phyloP scores from a whole-genome alignment of 495 filamentous ascomycete genomes.

The Penicillium simplicissimum region DNA sequence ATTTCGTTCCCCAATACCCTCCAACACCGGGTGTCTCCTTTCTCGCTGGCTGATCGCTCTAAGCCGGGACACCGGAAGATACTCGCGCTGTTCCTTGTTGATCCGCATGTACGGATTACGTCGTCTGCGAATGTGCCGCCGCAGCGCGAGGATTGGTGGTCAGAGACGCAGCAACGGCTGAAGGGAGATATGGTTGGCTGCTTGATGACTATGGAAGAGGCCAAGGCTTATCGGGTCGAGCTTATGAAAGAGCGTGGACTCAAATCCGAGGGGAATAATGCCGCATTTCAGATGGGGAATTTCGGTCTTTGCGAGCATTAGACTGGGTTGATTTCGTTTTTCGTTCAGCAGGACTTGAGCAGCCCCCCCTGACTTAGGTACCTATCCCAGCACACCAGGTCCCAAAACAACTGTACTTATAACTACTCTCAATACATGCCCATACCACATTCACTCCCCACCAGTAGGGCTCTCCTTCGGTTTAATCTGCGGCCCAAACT shows the following conservation, averaged over 20 bases:
- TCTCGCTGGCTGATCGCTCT: conserved; percentile 47
- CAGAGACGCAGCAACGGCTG: conserved; percentile 8
- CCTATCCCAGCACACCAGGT: background rate
- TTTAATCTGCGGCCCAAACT: conserved; percentile 21
- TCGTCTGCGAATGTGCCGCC: conserved; percentile 59
- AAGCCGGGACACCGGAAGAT: conserved; percentile 57
- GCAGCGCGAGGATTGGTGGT: conserved; percentile 44
- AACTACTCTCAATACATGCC: background rate
- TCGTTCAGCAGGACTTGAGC: no score
- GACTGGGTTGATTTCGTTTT: background rate
- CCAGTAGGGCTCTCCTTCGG: background rate
- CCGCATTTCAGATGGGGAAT: conserved; percentile 15
- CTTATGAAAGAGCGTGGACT: conserved; percentile 50
- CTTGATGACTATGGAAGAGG: conserved; percentile 46
- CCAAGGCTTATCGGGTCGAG: conserved; percentile 42
- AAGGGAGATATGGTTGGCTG: conserved; percentile 24
- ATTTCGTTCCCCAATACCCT: conserved; percentile 38
- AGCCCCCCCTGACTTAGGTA: no score
- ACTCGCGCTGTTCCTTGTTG: conserved; percentile 58
- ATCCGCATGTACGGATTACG: conserved; percentile 52
- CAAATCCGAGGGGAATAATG: conserved; percentile 14
- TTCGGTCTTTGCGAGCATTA: conserved; percentile 37
- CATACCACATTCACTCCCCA: background rate
- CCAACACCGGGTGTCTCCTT: conserved; percentile 55
- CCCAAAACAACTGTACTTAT: background rate